Evolutionary conservation across 805 yeast genomes (phyloP), one percentile per base, ranked within the genome.

Genomic region (Cyberlindnera bimundalis): DNA sequence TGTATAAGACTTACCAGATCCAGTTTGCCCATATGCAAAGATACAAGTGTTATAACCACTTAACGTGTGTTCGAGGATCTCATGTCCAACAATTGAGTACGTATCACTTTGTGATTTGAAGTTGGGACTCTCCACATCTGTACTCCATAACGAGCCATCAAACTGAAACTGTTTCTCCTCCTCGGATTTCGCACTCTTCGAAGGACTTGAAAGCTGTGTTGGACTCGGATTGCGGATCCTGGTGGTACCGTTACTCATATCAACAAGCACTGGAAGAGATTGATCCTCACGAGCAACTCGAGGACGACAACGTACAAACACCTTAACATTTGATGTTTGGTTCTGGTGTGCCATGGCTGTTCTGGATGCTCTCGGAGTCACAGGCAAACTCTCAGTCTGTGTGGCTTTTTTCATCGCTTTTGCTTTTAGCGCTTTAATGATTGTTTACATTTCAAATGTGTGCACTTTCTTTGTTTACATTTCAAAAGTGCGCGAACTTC

Each of bases 11-110:
- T 86, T 86, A 1, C 96, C 96, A 0, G 93, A 74, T 2, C 85
- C 90, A 0, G 95, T 87, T 58, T 87, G 95, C 5, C 89, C 90
- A 52, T 83, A 82, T 1, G 89, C 88, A 59, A 82, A 78, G 1
- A 83, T 78, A 55, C 87, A 82, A 2, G 84, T 81, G 48, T 83
- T 81, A 58, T 71, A 79, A 0, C 95, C 95, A 47, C 74, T 75
- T 37, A 84, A 58, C 4, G 85, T 69, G 65, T 79, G 87, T 20
- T 73, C 69, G 7, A 85, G 61, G 42, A 81, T 66, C 30, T 78
- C 80, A 10, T 68, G 66, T 1, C 90, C 95, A 14, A 79, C 67
- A 11, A 64, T 58, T 3, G 61, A 55, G 52, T 81, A 85, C 4
- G 83, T 73, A 2, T 58, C 58, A 6, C 53, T 33, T 55, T 85